A percentile compares a stretch with the other conserved stretches of the same genome.
Evolutionary conservation across 805 yeast genomes (phyloP).

Genomic region (Yamadazyma takamatsuzukensis): DNA sequence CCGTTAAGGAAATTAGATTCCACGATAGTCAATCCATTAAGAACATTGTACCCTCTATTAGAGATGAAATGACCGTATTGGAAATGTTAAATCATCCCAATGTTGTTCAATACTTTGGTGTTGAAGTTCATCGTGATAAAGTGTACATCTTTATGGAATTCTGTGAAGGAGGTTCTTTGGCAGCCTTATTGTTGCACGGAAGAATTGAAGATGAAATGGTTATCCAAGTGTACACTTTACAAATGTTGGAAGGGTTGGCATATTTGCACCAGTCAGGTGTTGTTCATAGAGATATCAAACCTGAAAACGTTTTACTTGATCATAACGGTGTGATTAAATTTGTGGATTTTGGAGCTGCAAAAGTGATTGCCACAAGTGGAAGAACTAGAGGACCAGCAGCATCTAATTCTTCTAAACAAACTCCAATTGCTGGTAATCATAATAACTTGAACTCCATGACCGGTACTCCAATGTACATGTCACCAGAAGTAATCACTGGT

Average conservation of each 20-base stretch:
- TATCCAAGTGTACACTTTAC: constrained; percentile 83
- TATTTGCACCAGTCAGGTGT: constrained; percentile 92
- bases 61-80: constrained; percentile 94
- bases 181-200: constrained; percentile 82
- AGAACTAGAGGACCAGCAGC: constrained; percentile 28
- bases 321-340: constrained; percentile 91
- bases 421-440: constrained; percentile 11
- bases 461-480: constrained; percentile 99
- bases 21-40: constrained; percentile 85
- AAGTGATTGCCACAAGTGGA: constrained; percentile 70
- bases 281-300: constrained; percentile 96
- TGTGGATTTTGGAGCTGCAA: constrained; percentile 98
- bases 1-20: constrained; percentile 91
- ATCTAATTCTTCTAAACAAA: constrained; percentile 9
- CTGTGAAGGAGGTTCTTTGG: constrained; percentile 93
- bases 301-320: constrained; percentile 86
- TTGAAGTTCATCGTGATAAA: constrained; percentile 93
- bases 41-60: constrained; percentile 80
- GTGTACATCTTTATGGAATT: constrained; percentile 96
- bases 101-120: constrained; percentile 94
- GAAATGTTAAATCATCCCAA: constrained; percentile 96
- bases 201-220: constrained; percentile 94
- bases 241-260: constrained; percentile 92
- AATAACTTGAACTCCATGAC: constrained; percentile 53
- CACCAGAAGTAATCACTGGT: constrained; percentile 94